These are phyloP conservation scores for Larix kaempferi DNA, from an alignment of 75 land plant species.

Conservation along the genomic window DNA sequence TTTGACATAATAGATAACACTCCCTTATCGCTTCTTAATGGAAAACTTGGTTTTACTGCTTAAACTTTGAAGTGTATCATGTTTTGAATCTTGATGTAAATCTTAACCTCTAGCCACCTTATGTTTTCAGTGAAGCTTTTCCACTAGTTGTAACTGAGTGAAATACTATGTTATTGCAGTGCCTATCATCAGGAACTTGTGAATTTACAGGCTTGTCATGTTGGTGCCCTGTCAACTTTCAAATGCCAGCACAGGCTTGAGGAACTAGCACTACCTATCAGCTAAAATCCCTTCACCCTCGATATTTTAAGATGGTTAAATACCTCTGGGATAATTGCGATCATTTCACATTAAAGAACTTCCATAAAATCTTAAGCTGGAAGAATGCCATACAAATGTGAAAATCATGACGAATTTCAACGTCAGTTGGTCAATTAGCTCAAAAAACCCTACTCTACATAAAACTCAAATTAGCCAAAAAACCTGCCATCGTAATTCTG, in stretches of 20 bases:
- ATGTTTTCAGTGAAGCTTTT: too few relatives aligned
- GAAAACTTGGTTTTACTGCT: background rate
- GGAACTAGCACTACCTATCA: background rate
- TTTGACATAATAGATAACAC: background rate
- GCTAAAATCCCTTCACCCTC: background rate
- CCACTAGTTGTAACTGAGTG: too few relatives aligned
- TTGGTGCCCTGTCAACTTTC: background rate
- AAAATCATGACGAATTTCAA: background rate
- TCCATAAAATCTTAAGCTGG: background rate
- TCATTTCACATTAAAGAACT: background rate
- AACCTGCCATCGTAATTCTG: background rate
- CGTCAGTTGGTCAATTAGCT: background rate
- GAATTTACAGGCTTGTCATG: background rate
- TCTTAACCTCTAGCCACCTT: background rate
- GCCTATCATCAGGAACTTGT: background rate
- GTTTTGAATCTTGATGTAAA: background rate
- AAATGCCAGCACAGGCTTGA: background rate
- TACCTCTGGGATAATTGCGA: background rate
- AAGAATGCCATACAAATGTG: background rate
- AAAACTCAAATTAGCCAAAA: background rate
- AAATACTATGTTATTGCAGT: background rate
- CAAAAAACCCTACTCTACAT: background rate
- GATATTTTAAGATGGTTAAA: slow-evolving; percentile 3
- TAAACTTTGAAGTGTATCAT: background rate
- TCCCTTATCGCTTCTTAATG: background rate